Evolutionary conservation across 2,329 filamentous ascomycete species (phyloP), one percentile per base, ranked within the genome.

Genomic region (Coniochaeta sp.): DNA sequence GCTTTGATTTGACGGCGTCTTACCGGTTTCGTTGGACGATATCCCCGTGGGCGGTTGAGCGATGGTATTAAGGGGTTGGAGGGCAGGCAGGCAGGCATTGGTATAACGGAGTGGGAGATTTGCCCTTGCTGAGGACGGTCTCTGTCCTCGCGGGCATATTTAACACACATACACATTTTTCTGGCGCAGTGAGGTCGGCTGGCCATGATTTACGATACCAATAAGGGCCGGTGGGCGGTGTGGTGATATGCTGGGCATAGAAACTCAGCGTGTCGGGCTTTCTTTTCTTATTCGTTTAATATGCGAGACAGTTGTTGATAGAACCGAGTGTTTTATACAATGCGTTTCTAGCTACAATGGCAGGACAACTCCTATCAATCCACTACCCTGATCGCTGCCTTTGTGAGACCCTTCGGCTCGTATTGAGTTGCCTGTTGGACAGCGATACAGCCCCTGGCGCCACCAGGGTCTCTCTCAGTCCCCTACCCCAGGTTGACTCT

Each of bases 1-100:
- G 33, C 49, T 50, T 52, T 49, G 24, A 6, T n/a, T 16, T 20
- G 45, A 31, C 28, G 32, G 49, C 27, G 22, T 45, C n/a, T 18
- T n/a, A n/a, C n/a, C n/a, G n/a, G n/a, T 16, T 26, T 18, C n/a
- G n/a, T 32, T 6, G 14, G 22, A 51, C 9, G 13, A 31, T 45
- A 28, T 13, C 32, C 24, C 18, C n/a, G n/a, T 49, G 13, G 26
- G 35, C 9, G 20, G 16, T 12, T 18, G 20, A 27, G 47, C 30
- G 31, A 16, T 26, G 47, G 24, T n/a, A 33, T 46, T 35, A 10
- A n/a, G 9, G 10, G 31, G 6, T 46, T 13, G n/a, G 9, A 22
- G 47, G 9, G 3, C 18, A 9, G 18, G 38, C 4, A 22, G 20
- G 38, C 38, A 26, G n/a, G n/a, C n/a, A n/a, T n/a, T 42, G 38